These are phyloP conservation scores for Clavulina sp. DNA, from an alignment of 768 basidiomycete species.

Conservation along the genomic window DNA sequence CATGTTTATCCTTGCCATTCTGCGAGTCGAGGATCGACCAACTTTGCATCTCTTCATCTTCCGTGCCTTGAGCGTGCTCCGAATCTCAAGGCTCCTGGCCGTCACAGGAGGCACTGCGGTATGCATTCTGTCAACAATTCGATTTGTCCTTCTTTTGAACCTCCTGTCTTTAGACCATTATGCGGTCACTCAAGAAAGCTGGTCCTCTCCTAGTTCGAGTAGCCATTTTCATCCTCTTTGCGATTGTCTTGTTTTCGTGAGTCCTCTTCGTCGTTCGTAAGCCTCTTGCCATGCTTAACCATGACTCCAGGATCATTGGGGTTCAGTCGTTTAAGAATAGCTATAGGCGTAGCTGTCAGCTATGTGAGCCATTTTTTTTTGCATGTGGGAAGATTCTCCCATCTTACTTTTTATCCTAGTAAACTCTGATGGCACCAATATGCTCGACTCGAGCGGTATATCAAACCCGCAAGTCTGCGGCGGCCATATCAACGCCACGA, in stretches of 20 bases:
- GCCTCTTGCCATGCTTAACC: neutral
- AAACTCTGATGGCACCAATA: neutral
- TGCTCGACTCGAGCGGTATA: conserved; percentile 11
- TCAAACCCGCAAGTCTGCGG: conserved; percentile 61
- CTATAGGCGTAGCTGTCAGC: conserved; percentile 29
- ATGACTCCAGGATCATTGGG: conserved; percentile 56
- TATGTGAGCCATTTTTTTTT: conserved; percentile 7
- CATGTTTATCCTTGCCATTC: conserved; percentile 49
- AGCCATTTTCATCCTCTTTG: conserved; percentile 81
- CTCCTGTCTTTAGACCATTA: conserved; percentile 42
- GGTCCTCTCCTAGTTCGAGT: conserved; percentile 79
- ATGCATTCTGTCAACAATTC: conserved; percentile 17
- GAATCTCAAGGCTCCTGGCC: conserved; percentile 65
- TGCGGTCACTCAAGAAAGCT: conserved; percentile 81
- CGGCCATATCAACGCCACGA: conserved; percentile 49
- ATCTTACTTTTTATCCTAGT: neutral
- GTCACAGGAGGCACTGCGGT: conserved; percentile 87
- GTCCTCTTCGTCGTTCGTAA: conserved; percentile 15
- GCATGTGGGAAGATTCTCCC: neutral
- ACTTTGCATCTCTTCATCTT: conserved; percentile 67
- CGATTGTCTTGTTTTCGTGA: conserved; percentile 74
- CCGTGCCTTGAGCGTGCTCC: conserved; percentile 70
- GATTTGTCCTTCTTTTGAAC: neutral
- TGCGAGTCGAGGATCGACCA: conserved; percentile 44
- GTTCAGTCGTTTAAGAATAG: conserved; percentile 87